Evolutionary conservation across 352 stramenopile species (phyloP), one percentile per base, ranked within the genome.

Genomic region (Globisporangium cederbergense): DNA sequence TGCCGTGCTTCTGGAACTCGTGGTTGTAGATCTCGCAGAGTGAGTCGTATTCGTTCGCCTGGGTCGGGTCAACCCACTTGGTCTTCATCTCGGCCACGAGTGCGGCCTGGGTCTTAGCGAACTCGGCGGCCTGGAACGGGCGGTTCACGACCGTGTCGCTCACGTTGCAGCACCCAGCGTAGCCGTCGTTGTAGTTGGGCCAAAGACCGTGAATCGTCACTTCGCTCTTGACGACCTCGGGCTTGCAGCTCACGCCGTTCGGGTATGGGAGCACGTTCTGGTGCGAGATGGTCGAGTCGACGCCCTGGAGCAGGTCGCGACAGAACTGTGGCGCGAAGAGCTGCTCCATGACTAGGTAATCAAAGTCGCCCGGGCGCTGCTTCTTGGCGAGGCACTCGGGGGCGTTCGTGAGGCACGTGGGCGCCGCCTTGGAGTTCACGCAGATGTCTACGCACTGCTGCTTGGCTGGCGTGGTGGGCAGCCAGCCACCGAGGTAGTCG

Each of bases 1-100:
- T 66, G 30, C 86, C 83, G 64, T 95, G 86, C 72, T 95, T 95
- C 72, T 95, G 86, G 73, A 95, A 93, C 74, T 93, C 83, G 71
- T 95, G 83, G 73, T 95, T 89, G 81, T 93, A 95, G 42, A 91
- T 76, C 58, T 91, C 81, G 51, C 86, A 94, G 47, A 90, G 67
- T 50, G 78, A 70, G 34, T 76, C 75, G 58, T 65, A 65, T 30
- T 61, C 50, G 64, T 51, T 65, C 22, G 57, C 3, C 40, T 70
- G 64, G 32, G 64, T 70, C 4, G 64, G 25, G 43, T 70, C 84
- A n/a, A 90, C 62, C 84, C 84, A 93, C 66, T 87, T 81, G 16
- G 67, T 46, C 13, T 65, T 70, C 71, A 93, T 84, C 52, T 78
- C 61, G 7, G 73, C 66, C 14, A 91, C 74, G 49, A 91, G 66